Evolutionary conservation across 2,329 filamentous ascomycete genomes (phyloP).

Genomic region (Calonectria pseudoreteaudii): DNA sequence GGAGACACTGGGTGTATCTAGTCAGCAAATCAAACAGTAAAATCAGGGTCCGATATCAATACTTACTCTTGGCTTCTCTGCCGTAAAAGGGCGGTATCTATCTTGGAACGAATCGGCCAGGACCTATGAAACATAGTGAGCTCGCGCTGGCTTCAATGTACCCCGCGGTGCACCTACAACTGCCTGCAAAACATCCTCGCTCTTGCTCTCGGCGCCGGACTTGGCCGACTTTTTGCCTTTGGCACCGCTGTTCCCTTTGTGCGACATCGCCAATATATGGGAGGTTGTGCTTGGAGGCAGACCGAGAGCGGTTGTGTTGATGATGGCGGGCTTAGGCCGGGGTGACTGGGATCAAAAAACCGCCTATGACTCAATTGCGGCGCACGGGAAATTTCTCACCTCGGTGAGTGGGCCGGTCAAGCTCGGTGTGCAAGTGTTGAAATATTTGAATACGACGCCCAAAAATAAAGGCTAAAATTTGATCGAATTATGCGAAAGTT

Average conservation of each 20-base stretch:
- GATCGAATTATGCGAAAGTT: neutral
- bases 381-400: slow-evolving; percentile 43
- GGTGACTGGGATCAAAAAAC: slow-evolving; percentile 37
- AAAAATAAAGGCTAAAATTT: neutral
- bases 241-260: slow-evolving; percentile 54
- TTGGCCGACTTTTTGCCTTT: slow-evolving; percentile 68
- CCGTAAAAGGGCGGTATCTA: slow-evolving; percentile 87
- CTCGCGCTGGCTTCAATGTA: slow-evolving; percentile 34
- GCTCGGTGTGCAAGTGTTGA: slow-evolving; percentile 21
- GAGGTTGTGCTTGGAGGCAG: slow-evolving; percentile 30
- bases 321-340: slow-evolving; percentile 34
- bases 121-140: slow-evolving; percentile 64
- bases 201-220: slow-evolving; percentile 63
- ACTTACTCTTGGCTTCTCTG: slow-evolving; percentile 87
- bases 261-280: slow-evolving; percentile 54
- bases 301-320: slow-evolving; percentile 19
- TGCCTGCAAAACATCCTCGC: slow-evolving; percentile 69
- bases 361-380: slow-evolving; percentile 48
- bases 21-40: slow-evolving; percentile 31
- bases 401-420: slow-evolving; percentile 39
- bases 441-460: neutral
- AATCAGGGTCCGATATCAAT: neutral
- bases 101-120: slow-evolving; percentile 96
- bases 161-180: slow-evolving; percentile 59
- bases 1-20: slow-evolving; percentile 75